Percentiles rank a stretch among this genome's conserved stretches.
phyloP scores from a whole-genome alignment of 78 protist species.

The Tieghemostelium lacteum region DNA sequence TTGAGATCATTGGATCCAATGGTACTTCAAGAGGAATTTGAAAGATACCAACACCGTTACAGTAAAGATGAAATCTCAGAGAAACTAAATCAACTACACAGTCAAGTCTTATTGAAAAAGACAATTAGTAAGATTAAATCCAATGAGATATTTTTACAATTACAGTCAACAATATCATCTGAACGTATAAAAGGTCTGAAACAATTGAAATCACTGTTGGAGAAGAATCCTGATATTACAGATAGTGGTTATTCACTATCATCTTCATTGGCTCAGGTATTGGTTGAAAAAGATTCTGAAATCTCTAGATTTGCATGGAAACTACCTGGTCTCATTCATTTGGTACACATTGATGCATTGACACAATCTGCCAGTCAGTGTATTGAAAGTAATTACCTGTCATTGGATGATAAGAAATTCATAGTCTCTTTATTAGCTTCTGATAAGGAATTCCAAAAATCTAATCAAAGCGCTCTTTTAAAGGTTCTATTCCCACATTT shows the following conservation, averaged over 20 bases:
- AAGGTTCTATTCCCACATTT: too few species aligned
- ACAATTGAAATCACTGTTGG: too few species aligned
- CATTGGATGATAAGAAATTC: too few species aligned
- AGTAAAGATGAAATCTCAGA: not conserved
- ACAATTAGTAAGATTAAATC: not conserved
- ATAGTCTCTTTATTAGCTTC: too few species aligned
- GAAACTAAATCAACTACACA: not conserved
- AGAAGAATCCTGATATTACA: too few species aligned
- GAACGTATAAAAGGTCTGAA: constrained; percentile 23
- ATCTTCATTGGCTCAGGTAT: not conserved
- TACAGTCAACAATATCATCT: constrained; percentile 5
- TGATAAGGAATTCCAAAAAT: too few species aligned
- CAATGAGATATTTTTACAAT: constrained; percentile 11
- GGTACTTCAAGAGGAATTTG: not conserved
- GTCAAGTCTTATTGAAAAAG: constrained; percentile 1
- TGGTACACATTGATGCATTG: too few species aligned
- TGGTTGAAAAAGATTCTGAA: not conserved
- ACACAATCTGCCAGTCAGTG: too few species aligned
- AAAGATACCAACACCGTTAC: not conserved
- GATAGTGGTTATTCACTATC: too few species aligned
- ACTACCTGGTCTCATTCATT: too few species aligned
- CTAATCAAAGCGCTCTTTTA: too few species aligned
- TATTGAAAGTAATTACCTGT: too few species aligned
- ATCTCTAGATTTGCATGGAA: not conserved
- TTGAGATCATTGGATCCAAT: not conserved